Evolutionary conservation across 768 basidiomycete genomes (phyloP).

Genomic region (Calocera viscosa): DNA sequence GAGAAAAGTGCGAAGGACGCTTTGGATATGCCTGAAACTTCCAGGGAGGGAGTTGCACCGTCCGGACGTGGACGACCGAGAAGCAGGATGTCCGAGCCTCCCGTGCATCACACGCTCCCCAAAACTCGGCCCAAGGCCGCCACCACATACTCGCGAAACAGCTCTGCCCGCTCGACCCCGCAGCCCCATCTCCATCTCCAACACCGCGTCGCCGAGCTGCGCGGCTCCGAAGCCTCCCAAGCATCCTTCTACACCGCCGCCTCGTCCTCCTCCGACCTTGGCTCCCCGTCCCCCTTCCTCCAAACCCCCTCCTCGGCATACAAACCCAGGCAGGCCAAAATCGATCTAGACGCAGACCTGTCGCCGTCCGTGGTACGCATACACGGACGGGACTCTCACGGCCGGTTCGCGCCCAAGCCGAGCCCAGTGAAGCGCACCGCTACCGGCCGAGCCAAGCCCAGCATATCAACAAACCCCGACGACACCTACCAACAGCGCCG

Average conservation of each 20-base stretch:
- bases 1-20: background rate
- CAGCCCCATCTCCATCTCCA: background rate
- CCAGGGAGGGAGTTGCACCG: background rate
- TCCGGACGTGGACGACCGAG: background rate
- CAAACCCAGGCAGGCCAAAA: background rate
- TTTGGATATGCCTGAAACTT: background rate
- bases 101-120: background rate
- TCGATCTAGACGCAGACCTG: background rate
- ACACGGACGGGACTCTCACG: background rate
- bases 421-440: background rate
- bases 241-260: background rate
- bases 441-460: background rate
- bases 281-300: background rate
- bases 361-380: background rate
- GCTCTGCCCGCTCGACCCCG: background rate
- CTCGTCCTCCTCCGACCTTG: background rate
- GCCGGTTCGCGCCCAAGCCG: background rate
- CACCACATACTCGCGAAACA: background rate
- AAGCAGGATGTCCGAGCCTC: background rate
- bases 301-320: background rate
- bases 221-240: background rate
- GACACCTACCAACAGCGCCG: background rate
- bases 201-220: background rate
- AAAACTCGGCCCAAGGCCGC: background rate
- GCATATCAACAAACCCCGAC: background rate